phyloP scores from a whole-genome alignment of 257 asterid genomes.

The Rauvolfia tetraphylla region DNA sequence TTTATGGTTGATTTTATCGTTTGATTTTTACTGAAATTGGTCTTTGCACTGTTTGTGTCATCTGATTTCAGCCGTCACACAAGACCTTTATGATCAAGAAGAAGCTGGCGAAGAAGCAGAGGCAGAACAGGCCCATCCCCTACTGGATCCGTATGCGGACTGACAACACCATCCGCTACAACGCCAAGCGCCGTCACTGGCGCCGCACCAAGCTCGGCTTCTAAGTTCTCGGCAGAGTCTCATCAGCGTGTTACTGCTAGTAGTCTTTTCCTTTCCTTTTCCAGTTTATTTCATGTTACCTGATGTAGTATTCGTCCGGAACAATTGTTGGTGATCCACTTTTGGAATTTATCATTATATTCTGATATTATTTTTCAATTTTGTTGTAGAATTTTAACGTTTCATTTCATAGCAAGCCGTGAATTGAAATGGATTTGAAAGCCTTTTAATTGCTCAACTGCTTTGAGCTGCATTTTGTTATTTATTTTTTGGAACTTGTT shows the following conservation, averaged over 20 bases:
- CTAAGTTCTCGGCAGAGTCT: conserved; percentile 15
- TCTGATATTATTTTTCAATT: neutral
- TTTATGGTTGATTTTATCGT: neutral
- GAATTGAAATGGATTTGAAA: conserved; percentile 3
- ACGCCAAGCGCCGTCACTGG: conserved; percentile 94
- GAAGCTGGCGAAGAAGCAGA: conserved; percentile 89
- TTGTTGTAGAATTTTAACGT: neutral
- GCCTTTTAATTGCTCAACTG: neutral
- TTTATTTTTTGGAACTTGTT: neutral
- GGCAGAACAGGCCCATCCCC: conserved; percentile 88
- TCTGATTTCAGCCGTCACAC: conserved; percentile 65
- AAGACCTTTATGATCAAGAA: conserved; percentile 77
- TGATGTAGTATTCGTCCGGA: neutral
- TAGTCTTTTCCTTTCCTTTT: neutral
- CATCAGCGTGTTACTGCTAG: neutral
- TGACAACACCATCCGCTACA: conserved; percentile 86
- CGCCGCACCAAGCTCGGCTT: conserved; percentile 97
- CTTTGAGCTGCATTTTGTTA: neutral
- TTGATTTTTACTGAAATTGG: neutral
- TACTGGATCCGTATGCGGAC: conserved; percentile 85
- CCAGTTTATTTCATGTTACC: neutral
- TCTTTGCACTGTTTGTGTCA: neutral
- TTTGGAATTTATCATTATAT: neutral
- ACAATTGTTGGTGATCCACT: conserved; percentile 4
- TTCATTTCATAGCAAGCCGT: neutral